Evolutionary conservation across 768 basidiomycete species (phyloP).

Genomic region (Boletus fagicola): DNA sequence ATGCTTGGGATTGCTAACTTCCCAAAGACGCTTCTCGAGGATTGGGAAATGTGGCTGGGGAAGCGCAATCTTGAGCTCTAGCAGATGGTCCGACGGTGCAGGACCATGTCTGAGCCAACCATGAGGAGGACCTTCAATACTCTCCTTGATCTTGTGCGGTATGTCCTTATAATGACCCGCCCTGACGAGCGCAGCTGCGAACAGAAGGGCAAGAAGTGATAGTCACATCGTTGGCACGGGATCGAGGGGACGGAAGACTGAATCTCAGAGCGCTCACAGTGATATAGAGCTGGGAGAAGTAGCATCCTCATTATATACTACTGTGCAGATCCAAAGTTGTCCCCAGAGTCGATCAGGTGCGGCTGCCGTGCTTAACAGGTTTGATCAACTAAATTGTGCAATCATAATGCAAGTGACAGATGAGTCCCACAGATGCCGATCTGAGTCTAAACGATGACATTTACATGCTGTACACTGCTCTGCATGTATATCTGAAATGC

Average conservation of each 20-base stretch:
- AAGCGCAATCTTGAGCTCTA: conserved; percentile 58
- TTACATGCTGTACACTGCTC: too few species aligned
- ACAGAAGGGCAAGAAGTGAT: conserved; percentile 10
- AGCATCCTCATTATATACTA: conserved; percentile 14
- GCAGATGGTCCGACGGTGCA: conserved; percentile 44
- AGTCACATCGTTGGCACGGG: conserved; percentile 8
- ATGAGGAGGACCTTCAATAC: conserved; percentile 40
- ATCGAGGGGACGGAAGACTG: neutral
- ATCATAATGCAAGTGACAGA: too few species aligned
- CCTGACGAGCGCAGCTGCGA: conserved; percentile 11
- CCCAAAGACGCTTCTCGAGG: conserved; percentile 52
- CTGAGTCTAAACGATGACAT: too few species aligned
- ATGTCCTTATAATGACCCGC: conserved; percentile 11
- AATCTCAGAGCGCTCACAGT: neutral
- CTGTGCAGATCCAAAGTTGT: neutral
- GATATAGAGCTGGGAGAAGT: too few species aligned
- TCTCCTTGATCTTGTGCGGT: conserved; percentile 47
- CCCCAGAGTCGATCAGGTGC: neutral
- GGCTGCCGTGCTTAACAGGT: neutral
- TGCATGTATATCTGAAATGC: too few species aligned
- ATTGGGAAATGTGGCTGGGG: conserved; percentile 49
- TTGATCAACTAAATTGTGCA: neutral
- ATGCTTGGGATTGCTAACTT: conserved; percentile 59
- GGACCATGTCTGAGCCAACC: conserved; percentile 47
- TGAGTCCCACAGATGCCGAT: too few species aligned